Base-by-base conservation (phyloP, 2,329 filamentous ascomycete genomes). In the Stemphylium beticola region DNA sequence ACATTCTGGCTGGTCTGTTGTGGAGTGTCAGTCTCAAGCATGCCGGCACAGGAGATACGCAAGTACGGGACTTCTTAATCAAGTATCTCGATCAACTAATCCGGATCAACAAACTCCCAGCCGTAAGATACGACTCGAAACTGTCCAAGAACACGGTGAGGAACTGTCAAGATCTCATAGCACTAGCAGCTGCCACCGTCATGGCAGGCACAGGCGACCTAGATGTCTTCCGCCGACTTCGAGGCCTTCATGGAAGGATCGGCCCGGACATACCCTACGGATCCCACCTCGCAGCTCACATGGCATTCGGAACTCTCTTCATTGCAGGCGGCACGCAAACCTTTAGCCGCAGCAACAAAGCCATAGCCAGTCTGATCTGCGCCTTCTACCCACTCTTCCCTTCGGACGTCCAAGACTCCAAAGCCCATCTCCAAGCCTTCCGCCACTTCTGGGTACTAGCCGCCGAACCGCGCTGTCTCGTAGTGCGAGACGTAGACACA, bases 201-300 rank as follows among this genome's bases (percentile, higher is more conserved):
- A 98, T 98, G 93, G 92, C 96, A 5, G 95, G 95, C 24, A 96
- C 92, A 0, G 95, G 96, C 34, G 96, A 99, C 69, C 79, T 99
- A 17, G 78, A 85, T 2, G 87, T 96, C 1, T 89, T 98, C 66
- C 88, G 95, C 18, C 88, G 93, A 12, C 82, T 99, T 29, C 89
- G 95, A 14, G 87, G 90, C 14, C 84, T 99, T 34, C 96, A 99
- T 72, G 93, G 93, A 18, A 87, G 93, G 14, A 87, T 93, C 48
- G 90, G 96, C 53, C 79, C 84, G 1, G 91, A 95, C 33, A 93
- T 89, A 0, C 89, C 93, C 0, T 99, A 97, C 69, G 95, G 95
- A 40, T 96, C 92, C 49, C 93, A 99, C 71, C 85, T 99, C 64
- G 95, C 95, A 5, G 87, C 91, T 7, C 95, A 99, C 71, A 87